Conservation (phyloP, 176 grass and related monocot genomes). For the Oryza officinalis region DNA sequence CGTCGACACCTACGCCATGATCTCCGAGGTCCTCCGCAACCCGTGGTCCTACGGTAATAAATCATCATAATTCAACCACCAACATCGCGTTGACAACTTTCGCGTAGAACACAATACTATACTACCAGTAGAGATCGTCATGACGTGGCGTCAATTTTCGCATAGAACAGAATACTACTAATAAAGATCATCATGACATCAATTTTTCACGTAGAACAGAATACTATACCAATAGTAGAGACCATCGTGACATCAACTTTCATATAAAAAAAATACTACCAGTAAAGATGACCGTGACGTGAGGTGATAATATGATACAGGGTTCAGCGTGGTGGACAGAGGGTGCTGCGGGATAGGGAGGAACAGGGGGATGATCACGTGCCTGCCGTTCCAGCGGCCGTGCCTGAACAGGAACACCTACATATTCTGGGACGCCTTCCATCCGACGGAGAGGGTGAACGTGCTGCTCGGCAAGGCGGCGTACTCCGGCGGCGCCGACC, state of each 20-base stretch:
- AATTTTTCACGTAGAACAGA: too few relatives aligned
- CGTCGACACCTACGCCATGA: slow-evolving; percentile 82
- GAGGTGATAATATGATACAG: slow-evolving; percentile 5
- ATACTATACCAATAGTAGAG: too few relatives aligned
- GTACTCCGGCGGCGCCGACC: slow-evolving; percentile 54
- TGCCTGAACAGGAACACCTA: slow-evolving; percentile 69
- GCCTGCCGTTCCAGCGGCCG: slow-evolving; percentile 80
- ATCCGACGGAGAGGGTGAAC: slow-evolving; percentile 87
- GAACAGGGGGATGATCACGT: slow-evolving; percentile 82
- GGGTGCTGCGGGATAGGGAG: slow-evolving; percentile 88
- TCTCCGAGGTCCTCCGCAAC: slow-evolving; percentile 62
- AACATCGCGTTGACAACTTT: too few relatives aligned
- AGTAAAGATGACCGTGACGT: neutral
- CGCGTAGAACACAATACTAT: too few relatives aligned
- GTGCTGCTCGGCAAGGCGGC: slow-evolving; percentile 69
- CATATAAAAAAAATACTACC: too few relatives aligned
- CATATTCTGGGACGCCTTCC: slow-evolving; percentile 98
- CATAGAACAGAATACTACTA: too few relatives aligned
- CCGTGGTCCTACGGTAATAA: slow-evolving; percentile 63
- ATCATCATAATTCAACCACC: neutral
- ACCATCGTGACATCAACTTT: neutral
- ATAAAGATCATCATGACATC: neutral
- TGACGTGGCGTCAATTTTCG: neutral
- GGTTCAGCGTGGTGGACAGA: slow-evolving; percentile 70
- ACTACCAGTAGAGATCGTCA: too few relatives aligned